Conservation (phyloP, 768 basidiomycete species). For the Leccinellum luteum region DNA sequence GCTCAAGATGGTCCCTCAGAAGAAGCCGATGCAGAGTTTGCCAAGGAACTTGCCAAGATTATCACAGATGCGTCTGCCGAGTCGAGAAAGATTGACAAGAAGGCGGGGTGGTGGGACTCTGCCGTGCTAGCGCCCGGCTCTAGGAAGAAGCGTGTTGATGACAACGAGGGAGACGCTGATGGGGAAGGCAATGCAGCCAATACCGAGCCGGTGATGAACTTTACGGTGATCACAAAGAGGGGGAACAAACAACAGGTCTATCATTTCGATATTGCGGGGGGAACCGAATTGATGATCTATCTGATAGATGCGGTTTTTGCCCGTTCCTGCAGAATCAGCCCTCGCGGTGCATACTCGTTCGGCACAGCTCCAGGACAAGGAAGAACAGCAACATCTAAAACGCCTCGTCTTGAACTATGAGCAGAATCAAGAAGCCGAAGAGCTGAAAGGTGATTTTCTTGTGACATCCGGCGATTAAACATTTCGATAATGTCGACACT, state of each 20-base stretch:
- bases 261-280: not conserved
- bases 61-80: constrained; percentile 85
- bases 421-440: constrained; percentile 84
- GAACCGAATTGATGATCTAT: constrained; percentile 8
- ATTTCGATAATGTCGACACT: not conserved
- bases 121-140: constrained; percentile 67
- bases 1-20: constrained; percentile 80
- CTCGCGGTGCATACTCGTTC: constrained; percentile 88
- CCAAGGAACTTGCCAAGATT: constrained; percentile 93
- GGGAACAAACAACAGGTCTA: constrained; percentile 88
- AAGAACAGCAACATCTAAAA: constrained; percentile 96
- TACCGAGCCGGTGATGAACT: constrained; percentile 66
- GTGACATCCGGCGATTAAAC: not conserved
- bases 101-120: constrained; percentile 88
- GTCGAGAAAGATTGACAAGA: constrained; percentile 83
- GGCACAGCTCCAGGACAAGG: constrained; percentile 91
- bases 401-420: constrained; percentile 91
- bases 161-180: constrained; percentile 51
- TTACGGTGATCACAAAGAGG: constrained; percentile 88
- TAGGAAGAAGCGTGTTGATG: constrained; percentile 65
- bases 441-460: constrained; percentile 58
- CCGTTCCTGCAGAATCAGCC: constrained; percentile 83
- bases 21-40: constrained; percentile 91
- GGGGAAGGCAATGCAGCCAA: constrained; percentile 33
- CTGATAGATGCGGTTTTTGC: constrained; percentile 75